Evolutionary conservation across 2,329 filamentous ascomycete species (phyloP), one percentile per base, ranked within the genome.

Genomic region (Emericellopsis cladophorae): DNA sequence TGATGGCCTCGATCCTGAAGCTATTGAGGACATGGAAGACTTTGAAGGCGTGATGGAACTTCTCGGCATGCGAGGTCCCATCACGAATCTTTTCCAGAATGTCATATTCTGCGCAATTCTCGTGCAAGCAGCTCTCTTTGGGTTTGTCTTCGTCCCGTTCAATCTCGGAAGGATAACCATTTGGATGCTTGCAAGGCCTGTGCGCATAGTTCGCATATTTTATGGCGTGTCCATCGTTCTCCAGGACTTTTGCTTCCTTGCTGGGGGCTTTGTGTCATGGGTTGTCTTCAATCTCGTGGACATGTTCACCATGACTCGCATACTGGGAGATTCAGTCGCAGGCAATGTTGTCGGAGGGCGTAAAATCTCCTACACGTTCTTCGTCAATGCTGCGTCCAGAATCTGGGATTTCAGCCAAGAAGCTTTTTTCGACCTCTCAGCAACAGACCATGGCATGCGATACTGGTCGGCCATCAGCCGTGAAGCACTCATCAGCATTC

Each of bases 21-120:
- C 80, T 9, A 73, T 87, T 34, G 84, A 89, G 35, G 84, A 95
- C 49, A 84, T 84, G 9, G 92, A 98, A 60, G 92, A 98, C 54
- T 78, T 98, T 14, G 92, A 98, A 56, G 92, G 92, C 0, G 85
- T 98, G 40, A 79, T 98, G 67, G 92, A 98, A 58, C 75, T 98
- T 14, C 83, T 98, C 44, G 92, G 92, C 31, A 93, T 98, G 84
- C 86, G 93, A 53, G 92, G 92, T 0, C 92, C 92, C 1, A 70
- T 98, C 4, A 81, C 83, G 12, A 88, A 87, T 3, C 72, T 98
- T 6, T 79, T 42, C 49, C 92, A 98, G 54, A 98, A 98, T 50
- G 88, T 85, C 42, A 79, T 95, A 14, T 98, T 98, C 60, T 95
- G 90, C 56, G 82, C 84, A 7, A 81, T 96, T 36, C 71, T 98